Evolutionary conservation across 139 green algal species (phyloP).

Genomic region (Picochlorum sp.): DNA sequence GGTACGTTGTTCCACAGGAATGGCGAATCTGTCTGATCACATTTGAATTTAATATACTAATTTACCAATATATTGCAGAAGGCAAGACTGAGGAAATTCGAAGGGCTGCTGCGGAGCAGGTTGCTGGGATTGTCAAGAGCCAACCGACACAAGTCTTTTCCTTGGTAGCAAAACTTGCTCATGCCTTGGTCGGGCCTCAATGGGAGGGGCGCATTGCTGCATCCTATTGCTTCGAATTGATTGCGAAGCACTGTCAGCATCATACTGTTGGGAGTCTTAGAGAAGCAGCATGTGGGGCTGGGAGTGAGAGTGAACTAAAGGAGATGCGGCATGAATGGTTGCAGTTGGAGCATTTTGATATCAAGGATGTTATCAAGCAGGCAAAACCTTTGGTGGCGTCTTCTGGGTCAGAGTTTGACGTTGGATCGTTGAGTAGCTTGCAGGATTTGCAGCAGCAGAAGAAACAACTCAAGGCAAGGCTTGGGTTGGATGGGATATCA

Average conservation of each 20-base stretch:
- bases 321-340: background rate
- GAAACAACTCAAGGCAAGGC: slow-evolving; percentile 49
- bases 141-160: slow-evolving; percentile 67
- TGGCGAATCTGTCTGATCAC: background rate
- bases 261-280: slow-evolving; percentile 39
- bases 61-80: slow-evolving; percentile 35
- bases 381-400: slow-evolving; percentile 69
- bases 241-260: slow-evolving; percentile 68
- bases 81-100: slow-evolving; percentile 55
- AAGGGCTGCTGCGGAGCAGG: slow-evolving; percentile 66
- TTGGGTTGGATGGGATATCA: slow-evolving; percentile 51
- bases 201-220: slow-evolving; percentile 80
- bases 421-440: slow-evolving; percentile 8
- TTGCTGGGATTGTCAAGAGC: slow-evolving; percentile 57
- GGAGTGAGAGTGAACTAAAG: background rate
- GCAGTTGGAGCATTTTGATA: slow-evolving; percentile 45
- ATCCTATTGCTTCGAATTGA: slow-evolving; percentile 56
- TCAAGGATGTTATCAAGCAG: slow-evolving; percentile 55
- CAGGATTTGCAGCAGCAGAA: slow-evolving; percentile 59
- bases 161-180: slow-evolving; percentile 55
- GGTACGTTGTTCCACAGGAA: slow-evolving; percentile 32
- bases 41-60: background rate
- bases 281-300: background rate
- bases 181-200: slow-evolving; percentile 47
- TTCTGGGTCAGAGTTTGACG: slow-evolving; percentile 48